Conservation (phyloP, 2,329 filamentous ascomycete species). For the Xylariaceae sp. region DNA sequence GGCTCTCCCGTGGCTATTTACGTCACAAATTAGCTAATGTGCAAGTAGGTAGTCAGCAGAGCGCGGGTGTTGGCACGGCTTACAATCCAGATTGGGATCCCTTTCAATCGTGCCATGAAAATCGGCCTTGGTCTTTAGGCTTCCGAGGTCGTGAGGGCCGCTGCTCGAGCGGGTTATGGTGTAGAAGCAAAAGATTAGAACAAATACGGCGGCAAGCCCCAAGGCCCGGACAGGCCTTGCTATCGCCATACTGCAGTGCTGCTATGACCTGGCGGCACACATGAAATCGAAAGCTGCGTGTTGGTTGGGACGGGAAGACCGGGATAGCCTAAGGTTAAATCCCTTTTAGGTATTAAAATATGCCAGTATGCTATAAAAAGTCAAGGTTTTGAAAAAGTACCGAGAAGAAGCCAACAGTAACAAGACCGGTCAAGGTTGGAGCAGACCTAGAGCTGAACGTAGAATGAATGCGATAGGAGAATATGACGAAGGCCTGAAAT, state of each 20-base stretch:
- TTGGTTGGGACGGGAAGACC: neutral
- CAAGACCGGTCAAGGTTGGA: neutral
- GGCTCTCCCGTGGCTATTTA: slow-evolving; percentile 74
- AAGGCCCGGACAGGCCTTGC: slow-evolving; percentile 79
- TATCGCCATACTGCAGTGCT: slow-evolving; percentile 65
- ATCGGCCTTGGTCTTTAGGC: slow-evolving; percentile 34
- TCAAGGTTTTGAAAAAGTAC: neutral
- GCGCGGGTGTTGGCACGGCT: slow-evolving; percentile 28
- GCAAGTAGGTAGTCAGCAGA: neutral
- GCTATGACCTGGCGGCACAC: slow-evolving; percentile 21
- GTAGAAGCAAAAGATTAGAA: slow-evolving; percentile 75
- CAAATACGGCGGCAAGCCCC: slow-evolving; percentile 61
- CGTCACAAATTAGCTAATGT: slow-evolving; percentile 5
- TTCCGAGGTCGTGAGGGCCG: slow-evolving; percentile 23
- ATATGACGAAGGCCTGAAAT: neutral
- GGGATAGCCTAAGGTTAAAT: neutral
- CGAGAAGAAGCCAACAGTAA: neutral
- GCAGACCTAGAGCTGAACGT: neutral
- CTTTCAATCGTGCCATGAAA: slow-evolving; percentile 46
- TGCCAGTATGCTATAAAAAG: neutral
- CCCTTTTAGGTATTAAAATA: neutral
- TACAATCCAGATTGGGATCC: slow-evolving; percentile 86
- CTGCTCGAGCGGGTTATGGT: slow-evolving; percentile 59
- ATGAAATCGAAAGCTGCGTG: slow-evolving; percentile 20
- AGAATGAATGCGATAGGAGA: neutral